A percentile compares a stretch with the other conserved stretches of the same genome.
phyloP scores from a whole-genome alignment of 768 basidiomycete genomes.

The Ephemerocybe angulata region DNA sequence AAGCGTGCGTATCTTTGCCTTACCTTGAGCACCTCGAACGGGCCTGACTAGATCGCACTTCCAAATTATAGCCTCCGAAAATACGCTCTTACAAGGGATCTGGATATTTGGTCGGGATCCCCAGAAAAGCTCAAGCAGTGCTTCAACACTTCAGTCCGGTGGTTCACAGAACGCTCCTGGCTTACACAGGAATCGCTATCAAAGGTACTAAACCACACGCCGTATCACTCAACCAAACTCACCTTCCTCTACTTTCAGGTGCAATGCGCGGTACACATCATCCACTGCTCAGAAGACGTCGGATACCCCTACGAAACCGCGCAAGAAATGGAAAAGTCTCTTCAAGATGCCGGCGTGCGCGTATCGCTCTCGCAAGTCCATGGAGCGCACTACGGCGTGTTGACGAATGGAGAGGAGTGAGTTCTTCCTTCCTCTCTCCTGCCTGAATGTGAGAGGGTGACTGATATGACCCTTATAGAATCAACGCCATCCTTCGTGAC shows the following conservation, averaged over 20 bases:
- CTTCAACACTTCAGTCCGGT: slow-evolving; percentile 15
- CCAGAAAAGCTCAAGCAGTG: slow-evolving; percentile 14
- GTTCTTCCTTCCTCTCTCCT: neutral
- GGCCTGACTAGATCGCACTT: neutral
- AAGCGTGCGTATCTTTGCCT: slow-evolving; percentile 14
- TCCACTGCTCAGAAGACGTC: slow-evolving; percentile 28
- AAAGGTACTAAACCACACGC: slow-evolving; percentile 14
- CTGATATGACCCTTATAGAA: no score
- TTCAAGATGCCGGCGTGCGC: slow-evolving; percentile 19
- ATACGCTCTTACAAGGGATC: slow-evolving; percentile 7
- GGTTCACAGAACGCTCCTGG: slow-evolving; percentile 15
- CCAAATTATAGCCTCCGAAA: slow-evolving; percentile 9
- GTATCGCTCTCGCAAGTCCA: slow-evolving; percentile 21
- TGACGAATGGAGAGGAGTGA: slow-evolving; percentile 23
- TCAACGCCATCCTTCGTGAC: slow-evolving; percentile 6
- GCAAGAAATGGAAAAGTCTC: slow-evolving; percentile 15
- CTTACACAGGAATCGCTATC: slow-evolving; percentile 12
- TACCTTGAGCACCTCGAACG: neutral
- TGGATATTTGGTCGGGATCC: slow-evolving; percentile 15
- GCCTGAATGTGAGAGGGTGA: neutral
- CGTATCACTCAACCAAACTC: neutral
- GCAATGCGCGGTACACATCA: slow-evolving; percentile 24
- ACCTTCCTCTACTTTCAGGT: slow-evolving; percentile 12
- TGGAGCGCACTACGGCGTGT: slow-evolving; percentile 27
- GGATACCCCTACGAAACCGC: slow-evolving; percentile 24